Conservation (phyloP, 2,329 filamentous ascomycete species). For the Aspergillus bombycis region DNA sequence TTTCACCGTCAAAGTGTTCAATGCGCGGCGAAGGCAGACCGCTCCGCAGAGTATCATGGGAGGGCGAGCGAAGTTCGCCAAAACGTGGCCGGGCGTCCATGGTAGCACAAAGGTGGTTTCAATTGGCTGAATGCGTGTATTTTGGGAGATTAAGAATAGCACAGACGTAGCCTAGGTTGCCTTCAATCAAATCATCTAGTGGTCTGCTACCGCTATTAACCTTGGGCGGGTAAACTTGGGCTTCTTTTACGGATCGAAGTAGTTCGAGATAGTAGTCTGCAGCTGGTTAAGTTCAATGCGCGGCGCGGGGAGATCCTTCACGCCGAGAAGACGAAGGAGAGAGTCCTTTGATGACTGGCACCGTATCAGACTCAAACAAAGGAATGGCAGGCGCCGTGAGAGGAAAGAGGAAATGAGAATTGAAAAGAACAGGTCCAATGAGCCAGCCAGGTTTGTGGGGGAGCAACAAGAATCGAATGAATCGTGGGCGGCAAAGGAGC, state of each 20-base stretch:
- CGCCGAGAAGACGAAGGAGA: neutral
- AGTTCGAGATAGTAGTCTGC: neutral
- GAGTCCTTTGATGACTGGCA: neutral
- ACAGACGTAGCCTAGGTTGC: neutral
- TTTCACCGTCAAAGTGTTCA: conserved; percentile 71
- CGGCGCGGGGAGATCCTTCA: neutral
- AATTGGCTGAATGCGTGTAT: conserved; percentile 11
- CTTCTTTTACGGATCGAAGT: neutral
- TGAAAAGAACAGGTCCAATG: conserved; percentile 16
- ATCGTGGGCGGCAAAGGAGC: conserved; percentile 21
- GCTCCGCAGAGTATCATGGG: conserved; percentile 56
- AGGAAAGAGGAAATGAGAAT: conserved; percentile 9
- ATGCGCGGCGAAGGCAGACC: conserved; percentile 73
- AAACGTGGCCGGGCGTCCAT: conserved; percentile 63
- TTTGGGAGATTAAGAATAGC: neutral
- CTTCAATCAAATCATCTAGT: conserved; percentile 20
- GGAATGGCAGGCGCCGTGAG: conserved; percentile 22
- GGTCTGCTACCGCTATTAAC: neutral
- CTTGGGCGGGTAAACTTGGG: neutral
- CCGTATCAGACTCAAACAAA: conserved; percentile 21
- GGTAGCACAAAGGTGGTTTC: conserved; percentile 11
- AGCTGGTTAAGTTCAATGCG: neutral
- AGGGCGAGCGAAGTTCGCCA: conserved; percentile 63
- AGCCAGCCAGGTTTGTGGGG: conserved; percentile 15
- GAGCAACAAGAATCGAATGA: neutral